Evolutionary conservation across 805 yeast genomes (phyloP).

Genomic region (Candida tibetensis): DNA sequence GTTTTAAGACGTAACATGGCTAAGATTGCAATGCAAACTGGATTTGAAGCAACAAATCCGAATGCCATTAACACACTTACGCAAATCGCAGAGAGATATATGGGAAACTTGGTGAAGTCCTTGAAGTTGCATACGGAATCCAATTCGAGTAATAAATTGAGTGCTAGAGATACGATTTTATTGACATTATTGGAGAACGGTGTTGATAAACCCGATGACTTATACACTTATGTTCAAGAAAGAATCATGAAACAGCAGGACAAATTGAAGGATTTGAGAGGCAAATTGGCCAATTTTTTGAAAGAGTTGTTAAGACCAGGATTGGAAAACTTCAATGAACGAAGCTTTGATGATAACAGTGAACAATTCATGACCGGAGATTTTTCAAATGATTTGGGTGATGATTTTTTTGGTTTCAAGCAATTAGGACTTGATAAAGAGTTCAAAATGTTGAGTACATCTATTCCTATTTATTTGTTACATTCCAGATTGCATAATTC

Average conservation of each 20-base stretch:
- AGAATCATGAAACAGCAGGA: slow-evolving; percentile 64
- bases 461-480: slow-evolving; percentile 85
- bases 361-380: slow-evolving; percentile 95
- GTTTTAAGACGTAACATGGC: slow-evolving; percentile 69
- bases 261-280: slow-evolving; percentile 66
- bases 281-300: slow-evolving; percentile 65
- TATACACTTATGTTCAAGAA: slow-evolving; percentile 72
- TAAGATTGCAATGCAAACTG: slow-evolving; percentile 84
- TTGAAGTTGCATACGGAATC: slow-evolving; percentile 72
- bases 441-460: slow-evolving; percentile 74
- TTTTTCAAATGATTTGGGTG: slow-evolving; percentile 89
- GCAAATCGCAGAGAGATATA: slow-evolving; percentile 77
- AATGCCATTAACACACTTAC: slow-evolving; percentile 76
- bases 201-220: slow-evolving; percentile 69
- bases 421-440: slow-evolving; percentile 93
- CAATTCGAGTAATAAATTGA: slow-evolving; percentile 42
- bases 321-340: slow-evolving; percentile 68
- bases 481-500: slow-evolving; percentile 71
- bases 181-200: slow-evolving; percentile 83
- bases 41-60: slow-evolving; percentile 82
- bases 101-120: slow-evolving; percentile 70
- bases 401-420: slow-evolving; percentile 95
- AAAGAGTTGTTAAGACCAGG: slow-evolving; percentile 83
- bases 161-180: slow-evolving; percentile 46
- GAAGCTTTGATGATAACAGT: slow-evolving; percentile 81